Base-by-base conservation (phyloP, 371 early-diverging fungal species). In the Dichotomocladium elegans region DNA sequence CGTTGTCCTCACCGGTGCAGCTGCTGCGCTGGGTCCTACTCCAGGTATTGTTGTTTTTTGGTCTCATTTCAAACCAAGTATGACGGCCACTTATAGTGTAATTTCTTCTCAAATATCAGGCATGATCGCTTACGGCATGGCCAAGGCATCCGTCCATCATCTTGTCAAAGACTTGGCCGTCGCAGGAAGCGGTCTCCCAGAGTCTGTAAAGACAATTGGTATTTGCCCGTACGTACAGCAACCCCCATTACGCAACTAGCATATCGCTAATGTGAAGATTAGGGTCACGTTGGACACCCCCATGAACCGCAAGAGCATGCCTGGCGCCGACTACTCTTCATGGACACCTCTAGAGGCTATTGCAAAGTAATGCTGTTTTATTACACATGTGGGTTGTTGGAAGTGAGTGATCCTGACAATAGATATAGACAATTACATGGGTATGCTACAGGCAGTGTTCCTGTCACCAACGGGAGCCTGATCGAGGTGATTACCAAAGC, bases 141-240 rank as follows among this genome's bases (percentile, higher is more conserved):
- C 95, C 53, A 98, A 98, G 70, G 92, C 95, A 5, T 87, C 92
- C 7, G 94, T 95, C 22, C 95, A 96, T 65, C 97, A 98, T 46
- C 73, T 96, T 62, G 87, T 91, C 0, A 68, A 82, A 29, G 89
- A 90, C 55, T 68, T 92, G 35, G 90, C 94, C 30, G 81, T 80
- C 12, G 64, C 75, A 10, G 82, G 77, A 26, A 76, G 86, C 52
- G 98, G 97, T 1, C 67, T 98, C 35, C 94, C 94, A 19, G 60
- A 70, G 4, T 77, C 70, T 19, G 82, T 85, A 35, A 81, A 81
- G 29, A 90, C 89, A 7, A 77, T 80, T 30, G 92, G 85, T 11
- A 74, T 96, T 24, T 74, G 88, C 53, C 95, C 96, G 87, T 90
- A 85, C 70, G 84, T 76, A 28, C 11, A 3, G n/a, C n/a, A n/a